Percentiles rank a stretch among this genome's conserved stretches.
Evolutionary conservation across 345 rosid species (phyloP).

Genomic region (Salix brachista): DNA sequence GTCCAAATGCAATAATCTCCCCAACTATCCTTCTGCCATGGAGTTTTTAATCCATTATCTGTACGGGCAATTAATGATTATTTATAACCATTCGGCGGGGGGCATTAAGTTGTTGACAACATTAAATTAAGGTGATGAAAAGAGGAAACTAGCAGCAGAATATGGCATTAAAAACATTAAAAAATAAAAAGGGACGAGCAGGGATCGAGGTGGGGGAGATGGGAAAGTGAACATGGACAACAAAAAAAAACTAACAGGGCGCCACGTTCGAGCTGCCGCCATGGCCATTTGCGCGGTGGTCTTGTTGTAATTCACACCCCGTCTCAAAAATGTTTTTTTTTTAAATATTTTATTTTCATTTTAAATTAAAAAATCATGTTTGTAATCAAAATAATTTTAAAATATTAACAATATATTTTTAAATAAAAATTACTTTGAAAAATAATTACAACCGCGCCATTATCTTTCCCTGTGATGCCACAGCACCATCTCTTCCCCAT

Average conservation of each 20-base stretch:
- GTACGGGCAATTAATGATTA: not conserved
- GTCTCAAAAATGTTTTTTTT: too few relatives aligned
- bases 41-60: not conserved
- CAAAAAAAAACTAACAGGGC: not conserved
- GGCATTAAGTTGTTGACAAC: not conserved
- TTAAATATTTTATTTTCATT: too few relatives aligned
- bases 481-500: not conserved
- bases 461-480: slow-evolving; percentile 1
- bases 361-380: too few relatives aligned
- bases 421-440: too few relatives aligned
- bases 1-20: not conserved
- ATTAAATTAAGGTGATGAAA: not conserved
- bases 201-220: slow-evolving; percentile 17
- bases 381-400: too few relatives aligned
- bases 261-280: not conserved
- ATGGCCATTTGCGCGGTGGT: not conserved
- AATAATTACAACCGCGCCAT: too few relatives aligned
- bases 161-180: not conserved
- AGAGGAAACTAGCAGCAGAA: not conserved
- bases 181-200: not conserved
- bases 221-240: slow-evolving; percentile 10
- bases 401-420: too few relatives aligned
- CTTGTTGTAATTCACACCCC: too few relatives aligned
- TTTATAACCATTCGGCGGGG: not conserved
- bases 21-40: not conserved